Base-by-base conservation (phyloP, 73 alveolate genomes). In the Durusdinium trenchii region DNA sequence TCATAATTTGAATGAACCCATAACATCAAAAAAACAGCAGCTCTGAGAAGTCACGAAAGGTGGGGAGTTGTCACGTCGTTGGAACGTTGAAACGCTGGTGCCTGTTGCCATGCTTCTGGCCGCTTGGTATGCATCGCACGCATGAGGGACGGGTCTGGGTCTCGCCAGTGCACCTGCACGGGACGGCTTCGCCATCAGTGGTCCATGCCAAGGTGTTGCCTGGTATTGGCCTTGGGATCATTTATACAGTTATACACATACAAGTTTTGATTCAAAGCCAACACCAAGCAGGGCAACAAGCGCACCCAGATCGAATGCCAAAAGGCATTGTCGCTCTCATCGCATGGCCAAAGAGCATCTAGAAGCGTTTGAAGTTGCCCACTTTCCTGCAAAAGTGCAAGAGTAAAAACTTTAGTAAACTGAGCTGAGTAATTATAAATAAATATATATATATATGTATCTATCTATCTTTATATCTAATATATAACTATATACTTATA, bases 41-140 rank as follows among this genome's bases (percentile, higher is more conserved):
- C 30, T 60, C 30, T 2, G 73, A 32, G 73, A 23, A 2, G 18
- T 60, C n/a, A 32, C 18, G 12, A 57, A 57, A 57, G 12, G 32
- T 16, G 12, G 32, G n/a, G n/a, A n/a, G n/a, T n/a, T n/a, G n/a
- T n/a, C n/a, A n/a, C n/a, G n/a, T n/a, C n/a, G n/a, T n/a, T 57
- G 12, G 32, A 57, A 57, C 69, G 23, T 57, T 23, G 69, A 23
- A 40, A 3, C 2, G 30, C 36, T 20, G n/a, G 35, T 2, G 83
- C 86, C 96, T 87, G 97, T 36, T 91, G 78, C 97, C 97, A 91
- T 10, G 97, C 97, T 6, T 91, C 97, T 1, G 83, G 60, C 23
- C 51, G 81, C 57, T 91, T 91, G 78, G 97, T 69, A 51, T 91
- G 97, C 57, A 91, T 91, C 78, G 97, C 97, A 32, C 97, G 86